A percentile compares a stretch with the other conserved stretches of the same genome.
These are phyloP conservation scores for Candida alai DNA, from an alignment of 805 yeast genomes.

Conservation along the genomic window DNA sequence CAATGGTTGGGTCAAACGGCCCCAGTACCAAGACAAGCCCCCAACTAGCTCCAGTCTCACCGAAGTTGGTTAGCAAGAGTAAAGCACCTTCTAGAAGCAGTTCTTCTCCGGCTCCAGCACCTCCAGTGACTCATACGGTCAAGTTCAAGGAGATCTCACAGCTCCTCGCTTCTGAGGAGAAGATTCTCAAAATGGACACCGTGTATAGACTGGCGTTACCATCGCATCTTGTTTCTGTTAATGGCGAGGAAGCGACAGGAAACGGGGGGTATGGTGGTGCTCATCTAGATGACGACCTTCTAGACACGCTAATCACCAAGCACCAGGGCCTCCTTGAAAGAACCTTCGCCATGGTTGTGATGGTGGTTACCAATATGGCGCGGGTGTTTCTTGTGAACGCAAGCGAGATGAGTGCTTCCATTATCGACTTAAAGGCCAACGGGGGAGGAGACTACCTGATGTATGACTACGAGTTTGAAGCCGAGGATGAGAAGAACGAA, in stretches of 20 bases:
- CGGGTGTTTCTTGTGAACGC: conserved; percentile 39
- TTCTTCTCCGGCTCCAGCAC: too few relatives aligned
- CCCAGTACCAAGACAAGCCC: background rate
- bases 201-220: conserved; percentile 33
- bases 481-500: conserved; percentile 17
- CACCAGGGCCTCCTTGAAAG: conserved; percentile 19
- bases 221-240: background rate
- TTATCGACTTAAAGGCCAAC: conserved; percentile 41
- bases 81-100: too few relatives aligned
- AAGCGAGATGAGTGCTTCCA: conserved; percentile 25
- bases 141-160: conserved; percentile 32
- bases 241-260: conserved; percentile 20
- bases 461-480: conserved; percentile 75
- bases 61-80: too few relatives aligned
- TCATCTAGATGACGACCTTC: conserved; percentile 26
- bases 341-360: conserved; percentile 28
- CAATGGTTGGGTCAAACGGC: too few relatives aligned
- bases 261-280: conserved; percentile 11
- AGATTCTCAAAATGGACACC: conserved; percentile 38
- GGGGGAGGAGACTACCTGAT: conserved; percentile 55
- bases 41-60: too few relatives aligned
- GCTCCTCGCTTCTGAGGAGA: conserved; percentile 30
- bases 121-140: conserved; percentile 11
- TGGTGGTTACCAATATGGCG: conserved; percentile 38
- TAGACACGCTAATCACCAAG: conserved; percentile 28